These are phyloP conservation scores for Saturnispora dispora DNA, from an alignment of 805 yeast genomes.

Conservation along the genomic window DNA sequence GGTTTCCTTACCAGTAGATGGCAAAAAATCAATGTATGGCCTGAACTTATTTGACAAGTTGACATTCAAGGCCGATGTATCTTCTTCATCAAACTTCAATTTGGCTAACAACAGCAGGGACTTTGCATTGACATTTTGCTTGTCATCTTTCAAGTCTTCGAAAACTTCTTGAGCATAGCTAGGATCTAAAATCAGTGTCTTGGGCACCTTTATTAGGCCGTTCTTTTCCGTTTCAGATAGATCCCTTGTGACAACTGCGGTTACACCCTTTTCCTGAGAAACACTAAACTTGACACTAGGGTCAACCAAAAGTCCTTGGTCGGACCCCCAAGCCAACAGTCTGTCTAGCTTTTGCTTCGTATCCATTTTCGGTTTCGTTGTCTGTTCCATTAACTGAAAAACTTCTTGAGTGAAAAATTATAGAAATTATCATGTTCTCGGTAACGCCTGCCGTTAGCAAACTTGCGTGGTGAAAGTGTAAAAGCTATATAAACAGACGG, in stretches of 20 bases:
- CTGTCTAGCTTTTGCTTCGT: background rate
- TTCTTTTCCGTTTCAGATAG: conserved; percentile 5
- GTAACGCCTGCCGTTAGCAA: conserved; percentile 5
- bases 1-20: conserved; percentile 31
- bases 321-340: conserved; percentile 23
- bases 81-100: conserved; percentile 29
- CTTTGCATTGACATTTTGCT: conserved; percentile 25
- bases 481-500: background rate
- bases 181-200: conserved; percentile 30
- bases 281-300: conserved; percentile 26
- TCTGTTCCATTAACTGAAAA: background rate
- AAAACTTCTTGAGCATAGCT: conserved; percentile 25
- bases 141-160: background rate
- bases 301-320: conserved; percentile 32
- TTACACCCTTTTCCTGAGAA: conserved; percentile 27
- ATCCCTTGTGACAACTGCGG: conserved; percentile 22
- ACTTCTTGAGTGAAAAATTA: background rate
- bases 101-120: conserved; percentile 34
- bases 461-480: no score
- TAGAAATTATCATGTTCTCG: background rate
- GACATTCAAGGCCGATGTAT: conserved; percentile 11
- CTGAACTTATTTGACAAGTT: conserved; percentile 22
- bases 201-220: conserved; percentile 32
- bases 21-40: conserved; percentile 43
- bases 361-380: background rate